Evolutionary conservation across 352 stramenopile species (phyloP).

Genomic region (Phytopythium aichiense): DNA sequence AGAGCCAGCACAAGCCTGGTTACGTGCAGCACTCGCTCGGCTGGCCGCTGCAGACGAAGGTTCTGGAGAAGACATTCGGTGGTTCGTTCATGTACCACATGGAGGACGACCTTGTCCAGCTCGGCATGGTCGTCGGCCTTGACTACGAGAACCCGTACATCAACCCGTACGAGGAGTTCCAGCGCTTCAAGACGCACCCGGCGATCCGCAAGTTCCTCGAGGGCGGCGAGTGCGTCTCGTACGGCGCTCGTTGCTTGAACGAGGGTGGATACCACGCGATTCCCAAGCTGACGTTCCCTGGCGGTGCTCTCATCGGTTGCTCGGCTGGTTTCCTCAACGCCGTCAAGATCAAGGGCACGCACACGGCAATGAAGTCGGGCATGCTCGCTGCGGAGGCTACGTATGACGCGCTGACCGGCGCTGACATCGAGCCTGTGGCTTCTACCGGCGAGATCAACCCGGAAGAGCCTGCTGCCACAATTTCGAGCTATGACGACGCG

Average conservation of each 20-base stretch:
- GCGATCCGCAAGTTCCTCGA: constrained; percentile 92
- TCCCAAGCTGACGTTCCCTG: constrained; percentile 98
- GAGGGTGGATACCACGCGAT: constrained; percentile 97
- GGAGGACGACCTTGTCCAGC: constrained; percentile 93
- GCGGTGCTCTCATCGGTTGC: constrained; percentile 95
- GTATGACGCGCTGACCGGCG: constrained; percentile 83
- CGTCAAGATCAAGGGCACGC: constrained; percentile 99
- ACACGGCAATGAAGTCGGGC: constrained; percentile 98
- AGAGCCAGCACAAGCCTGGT: constrained; percentile 93
- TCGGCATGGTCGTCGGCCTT: constrained; percentile 96
- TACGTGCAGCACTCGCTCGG: constrained; percentile 98
- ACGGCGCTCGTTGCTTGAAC: constrained; percentile 94
- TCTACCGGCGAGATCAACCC: constrained; percentile 71
- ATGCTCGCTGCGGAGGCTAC: constrained; percentile 96
- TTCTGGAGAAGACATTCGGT: constrained; percentile 95
- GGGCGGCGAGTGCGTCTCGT: constrained; percentile 96
- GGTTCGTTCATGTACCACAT: constrained; percentile 99
- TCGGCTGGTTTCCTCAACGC: constrained; percentile 98
- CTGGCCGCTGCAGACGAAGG: constrained; percentile 93
- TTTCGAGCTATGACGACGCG: constrained; percentile 83
- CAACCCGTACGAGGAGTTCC: constrained; percentile 99
- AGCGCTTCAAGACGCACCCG: constrained; percentile 98
- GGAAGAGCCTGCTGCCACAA: constrained; percentile 52
- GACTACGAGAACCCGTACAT: constrained; percentile 99
- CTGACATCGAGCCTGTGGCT: constrained; percentile 50